A percentile compares a stretch with the other conserved stretches of the same genome.
These are phyloP conservation scores for Lycium barbarum DNA, from an alignment of 257 asterid species.

Conservation along the genomic window DNA sequence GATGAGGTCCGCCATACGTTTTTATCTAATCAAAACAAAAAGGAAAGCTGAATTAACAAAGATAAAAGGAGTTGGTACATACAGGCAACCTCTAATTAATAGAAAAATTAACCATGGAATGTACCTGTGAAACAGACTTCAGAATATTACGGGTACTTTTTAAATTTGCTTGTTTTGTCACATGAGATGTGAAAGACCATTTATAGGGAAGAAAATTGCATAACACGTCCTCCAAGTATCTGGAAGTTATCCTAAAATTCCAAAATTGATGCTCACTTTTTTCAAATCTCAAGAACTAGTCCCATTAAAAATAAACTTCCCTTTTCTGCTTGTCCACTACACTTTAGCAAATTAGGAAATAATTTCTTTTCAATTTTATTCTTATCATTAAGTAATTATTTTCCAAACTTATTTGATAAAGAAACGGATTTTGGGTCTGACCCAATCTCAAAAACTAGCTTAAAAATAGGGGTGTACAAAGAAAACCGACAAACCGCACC, in stretches of 20 bases:
- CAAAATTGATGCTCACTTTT: background rate
- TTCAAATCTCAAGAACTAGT: background rate
- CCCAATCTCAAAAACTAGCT: no score
- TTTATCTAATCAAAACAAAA: background rate
- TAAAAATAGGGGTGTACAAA: no score
- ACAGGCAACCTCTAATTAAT: background rate
- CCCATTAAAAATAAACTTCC: no score
- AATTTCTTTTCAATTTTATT: no score
- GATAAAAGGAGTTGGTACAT: no score
- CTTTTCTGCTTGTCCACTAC: no score
- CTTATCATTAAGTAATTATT: no score
- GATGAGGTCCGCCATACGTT: background rate
- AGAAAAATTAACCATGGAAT: background rate
- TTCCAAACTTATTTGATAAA: no score
- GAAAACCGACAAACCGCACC: no score
- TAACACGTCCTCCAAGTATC: background rate
- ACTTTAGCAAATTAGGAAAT: no score
- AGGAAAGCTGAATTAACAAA: background rate
- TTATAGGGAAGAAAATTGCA: slow-evolving; percentile 11
- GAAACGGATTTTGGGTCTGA: no score
- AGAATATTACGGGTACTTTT: background rate
- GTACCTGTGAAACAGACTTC: background rate
- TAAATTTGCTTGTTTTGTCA: background rate
- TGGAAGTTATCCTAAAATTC: background rate
- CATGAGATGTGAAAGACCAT: background rate